Base-by-base conservation (phyloP, 2,329 filamentous ascomycete genomes). In the Botrytis aclada region DNA sequence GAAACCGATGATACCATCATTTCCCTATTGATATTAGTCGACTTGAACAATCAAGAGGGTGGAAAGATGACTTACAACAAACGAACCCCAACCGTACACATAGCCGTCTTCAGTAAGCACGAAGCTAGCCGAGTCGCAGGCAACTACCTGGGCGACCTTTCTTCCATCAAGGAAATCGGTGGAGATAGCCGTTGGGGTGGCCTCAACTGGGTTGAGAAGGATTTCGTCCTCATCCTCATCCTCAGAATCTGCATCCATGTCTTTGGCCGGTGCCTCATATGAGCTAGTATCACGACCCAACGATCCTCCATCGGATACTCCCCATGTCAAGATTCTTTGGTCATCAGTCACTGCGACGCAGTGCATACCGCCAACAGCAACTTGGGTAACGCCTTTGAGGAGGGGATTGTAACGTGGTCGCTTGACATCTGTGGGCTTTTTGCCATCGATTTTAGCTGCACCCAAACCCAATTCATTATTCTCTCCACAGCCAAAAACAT, bases 31-130 rank as follows among this genome's bases (percentile, higher is more conserved):
- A 74, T 71, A 32, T 79, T 77, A 79, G 76, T 66, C 70, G 2
- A 43, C 2, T 22, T 16, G 54, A 69, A 25, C 18, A 12, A 20
- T 39, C 61, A 69, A 60, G 39, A 34, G 34, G 43, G 34, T 69
- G 22, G 37, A 39, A 63, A 60, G 3, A 22, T 29, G 51, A 45
- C 85, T 80, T 84, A 90, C 87, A 78, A 92, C 86, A 85, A 96
- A 96, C 20, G 92, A 94, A 56, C 93, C 93, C 92, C 93, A 96
- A 74, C 93, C 93, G 79, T 93, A 96, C 43, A 96, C 90, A 69
- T 88, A 85, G 29, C 93, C 93, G 74, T 92, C 89, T 63, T 90
- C 88, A 18, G 93, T 95, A 47, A 96, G 85, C 16, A 88, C 92
- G 81, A 95, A 94, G 3, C 89, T 92, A 63, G 90, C 89, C 80